Evolutionary conservation across 1,284 basidiomycete genomes (phyloP).

Genomic region (Austropuccinia psidii): DNA sequence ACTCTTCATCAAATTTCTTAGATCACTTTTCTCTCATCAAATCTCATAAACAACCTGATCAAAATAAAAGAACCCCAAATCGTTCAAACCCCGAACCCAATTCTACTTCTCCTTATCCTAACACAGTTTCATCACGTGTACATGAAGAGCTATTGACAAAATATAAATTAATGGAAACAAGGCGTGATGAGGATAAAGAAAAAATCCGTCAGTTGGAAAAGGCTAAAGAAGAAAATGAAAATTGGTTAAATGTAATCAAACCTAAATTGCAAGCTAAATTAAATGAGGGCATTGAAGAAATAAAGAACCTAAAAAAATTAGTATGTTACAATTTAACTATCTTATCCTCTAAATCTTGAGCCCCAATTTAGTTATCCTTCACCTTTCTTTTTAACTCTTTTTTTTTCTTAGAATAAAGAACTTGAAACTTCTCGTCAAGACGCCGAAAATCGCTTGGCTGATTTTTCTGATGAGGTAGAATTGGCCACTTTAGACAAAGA

Average conservation of each 20-base stretch:
- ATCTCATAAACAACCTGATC: not conserved
- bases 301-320: conserved; percentile 60
- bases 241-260: conserved; percentile 65
- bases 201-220: conserved; percentile 76
- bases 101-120: conserved; percentile 21
- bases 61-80: not conserved
- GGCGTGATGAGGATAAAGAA: conserved; percentile 75
- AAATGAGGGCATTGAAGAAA: conserved; percentile 56
- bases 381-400: conserved; percentile 38
- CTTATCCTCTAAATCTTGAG: conserved; percentile 17
- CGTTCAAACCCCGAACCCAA: not conserved
- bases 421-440: conserved; percentile 58
- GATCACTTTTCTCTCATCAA: conserved; percentile 4
- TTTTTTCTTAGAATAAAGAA: conserved; percentile 54
- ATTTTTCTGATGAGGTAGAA: conserved; percentile 80
- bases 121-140: conserved; percentile 40
- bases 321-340: conserved; percentile 27
- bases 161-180: conserved; percentile 72
- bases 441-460: conserved; percentile 59
- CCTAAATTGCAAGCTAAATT: conserved; percentile 56
- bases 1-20: not conserved
- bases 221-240: conserved; percentile 70
- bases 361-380: not conserved
- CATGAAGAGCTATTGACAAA: conserved; percentile 66
- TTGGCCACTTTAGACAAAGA: conserved; percentile 94